A percentile compares a stretch with the other conserved stretches of the same genome.
These are phyloP conservation scores for Pseudogymnoascus sp. DNA, from an alignment of 2,329 filamentous ascomycete species.

Conservation along the genomic window DNA sequence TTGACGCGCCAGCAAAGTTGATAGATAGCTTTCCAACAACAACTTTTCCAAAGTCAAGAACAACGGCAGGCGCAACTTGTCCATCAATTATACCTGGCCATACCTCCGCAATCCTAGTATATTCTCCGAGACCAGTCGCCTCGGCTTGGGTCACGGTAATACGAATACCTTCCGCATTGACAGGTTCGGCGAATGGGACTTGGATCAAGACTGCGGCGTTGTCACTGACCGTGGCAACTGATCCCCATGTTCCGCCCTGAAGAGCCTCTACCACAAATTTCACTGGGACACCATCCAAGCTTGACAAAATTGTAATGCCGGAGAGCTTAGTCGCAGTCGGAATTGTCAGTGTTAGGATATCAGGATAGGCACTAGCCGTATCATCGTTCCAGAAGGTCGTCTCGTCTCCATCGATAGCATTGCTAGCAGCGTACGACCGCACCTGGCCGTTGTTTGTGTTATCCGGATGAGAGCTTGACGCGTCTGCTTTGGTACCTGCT, in stretches of 20 bases:
- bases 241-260: not conserved
- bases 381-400: conserved; percentile 5
- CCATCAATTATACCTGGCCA: not conserved
- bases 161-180: not conserved
- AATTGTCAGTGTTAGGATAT: not conserved
- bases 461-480: conserved; percentile 1
- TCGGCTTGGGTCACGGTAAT: not conserved
- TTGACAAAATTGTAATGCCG: not conserved
- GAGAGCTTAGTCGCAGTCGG: not conserved
- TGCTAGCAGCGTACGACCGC: not conserved
- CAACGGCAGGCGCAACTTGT: conserved; percentile 29
- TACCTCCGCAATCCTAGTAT: conserved; percentile 4
- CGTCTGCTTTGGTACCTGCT: not conserved
- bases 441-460: not conserved
- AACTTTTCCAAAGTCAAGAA: conserved; percentile 44
- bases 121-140: not conserved
- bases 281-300: not conserved
- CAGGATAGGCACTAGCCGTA: not conserved
- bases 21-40: conserved; percentile 38
- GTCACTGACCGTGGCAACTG: not conserved
- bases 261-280: conserved; percentile 1
- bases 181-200: not conserved
- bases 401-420: not conserved
- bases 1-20: conserved; percentile 31
- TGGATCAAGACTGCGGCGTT: not conserved